phyloP scores from a whole-genome alignment of 306 rosid species.

The Luffa aegyptiaca region DNA sequence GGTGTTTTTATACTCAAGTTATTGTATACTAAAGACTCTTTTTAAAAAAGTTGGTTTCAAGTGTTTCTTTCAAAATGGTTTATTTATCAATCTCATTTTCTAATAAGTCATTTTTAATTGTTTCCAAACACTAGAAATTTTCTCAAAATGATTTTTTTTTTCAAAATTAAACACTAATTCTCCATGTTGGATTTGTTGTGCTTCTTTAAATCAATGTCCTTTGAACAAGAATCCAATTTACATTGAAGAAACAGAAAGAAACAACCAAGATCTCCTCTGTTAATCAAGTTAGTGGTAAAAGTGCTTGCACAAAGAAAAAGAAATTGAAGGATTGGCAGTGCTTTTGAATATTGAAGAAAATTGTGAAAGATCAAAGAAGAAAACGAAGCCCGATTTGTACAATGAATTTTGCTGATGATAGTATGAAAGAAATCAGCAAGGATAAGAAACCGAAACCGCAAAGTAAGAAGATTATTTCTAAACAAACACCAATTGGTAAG shows the following conservation, averaged over 20 bases:
- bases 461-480: slow-evolving; percentile 23
- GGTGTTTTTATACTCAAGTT: no score
- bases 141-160: no score
- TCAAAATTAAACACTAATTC: no score
- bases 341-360: slow-evolving; percentile 27
- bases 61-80: no score
- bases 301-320: slow-evolving; percentile 42
- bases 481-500: slow-evolving; percentile 22
- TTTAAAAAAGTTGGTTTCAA: no score
- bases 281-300: slow-evolving; percentile 10
- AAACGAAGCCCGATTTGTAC: slow-evolving; percentile 26
- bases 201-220: no score
- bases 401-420: slow-evolving; percentile 17
- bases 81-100: no score
- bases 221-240: no score
- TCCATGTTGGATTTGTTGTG: no score
- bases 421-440: slow-evolving; percentile 18
- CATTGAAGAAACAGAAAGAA: slow-evolving; percentile 32
- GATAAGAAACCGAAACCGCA: slow-evolving; percentile 25
- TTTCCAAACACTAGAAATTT: no score
- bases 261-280: slow-evolving; percentile 28
- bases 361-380: slow-evolving; percentile 34
- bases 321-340: slow-evolving; percentile 35
- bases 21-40: no score
- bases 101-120: no score